Base-by-base conservation (phyloP, 305 asterid species). In the Lippia alba region DNA sequence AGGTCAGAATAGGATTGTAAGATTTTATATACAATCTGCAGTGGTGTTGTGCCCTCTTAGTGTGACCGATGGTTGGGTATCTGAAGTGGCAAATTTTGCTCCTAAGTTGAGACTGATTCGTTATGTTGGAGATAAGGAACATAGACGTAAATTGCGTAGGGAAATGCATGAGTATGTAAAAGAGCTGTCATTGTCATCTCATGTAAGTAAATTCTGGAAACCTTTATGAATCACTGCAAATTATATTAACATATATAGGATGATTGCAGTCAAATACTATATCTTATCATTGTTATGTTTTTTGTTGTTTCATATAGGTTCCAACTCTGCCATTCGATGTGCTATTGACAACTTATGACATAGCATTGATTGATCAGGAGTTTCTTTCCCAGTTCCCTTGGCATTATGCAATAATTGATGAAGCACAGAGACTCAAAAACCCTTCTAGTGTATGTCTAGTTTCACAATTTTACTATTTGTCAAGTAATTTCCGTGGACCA, bases 1-100 rank as follows among this genome's bases (percentile, higher is more conserved):
- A 30, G 61, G 24, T 39, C 70, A 57, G 53, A 53, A 67, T 71
- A 36, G 56, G 19, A 30, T 30, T 71, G 68, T 71, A 56, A 73
- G 10, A 18, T 64, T 56, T 62, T 67, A 16, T 53, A 62, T 66
- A 40, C 69, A 54, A 65, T 76, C 33, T 84, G 85, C 96, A 91
- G 99, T 94, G 90, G 91, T 94, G 71, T 73, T 94, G 74, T 94
- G 99, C 69, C 99, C 97, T 65, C 89, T 91, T 6, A 94, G 99
- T 51, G 97, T 90, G 83, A 88, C 85, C 41, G 96, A 90, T 79
- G 89, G 92, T 66, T 94, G 99, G 99, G 86, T 85, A 73, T 84
- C 89, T 36, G 99, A 94, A 79, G 77, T 91, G 71, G 81, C 91
- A 65, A 91, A 85, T 46, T 91, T 87, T 80, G 86, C 96, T 48